phyloP scores from a whole-genome alignment of 2,329 filamentous ascomycete species.

The Penicillium sp. region DNA sequence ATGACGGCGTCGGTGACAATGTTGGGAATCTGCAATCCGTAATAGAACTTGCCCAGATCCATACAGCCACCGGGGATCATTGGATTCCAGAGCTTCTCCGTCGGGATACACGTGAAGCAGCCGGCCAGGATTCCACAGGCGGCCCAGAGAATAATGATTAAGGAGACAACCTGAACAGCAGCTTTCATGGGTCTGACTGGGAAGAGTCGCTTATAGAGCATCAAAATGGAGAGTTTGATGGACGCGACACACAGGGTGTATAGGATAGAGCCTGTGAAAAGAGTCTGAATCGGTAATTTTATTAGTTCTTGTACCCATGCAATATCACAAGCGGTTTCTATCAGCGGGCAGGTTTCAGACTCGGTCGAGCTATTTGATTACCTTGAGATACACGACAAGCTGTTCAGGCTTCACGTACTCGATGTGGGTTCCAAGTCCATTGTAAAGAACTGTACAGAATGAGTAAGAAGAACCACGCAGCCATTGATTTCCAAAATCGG shows the following conservation, averaged over 20 bases:
- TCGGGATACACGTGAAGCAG: conserved; percentile 22
- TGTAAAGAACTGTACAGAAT: conserved; percentile 15
- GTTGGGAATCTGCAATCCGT: conserved; percentile 25
- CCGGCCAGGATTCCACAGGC: conserved; percentile 20
- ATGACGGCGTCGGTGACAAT: conserved; percentile 28
- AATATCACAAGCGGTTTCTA: too few relatives aligned
- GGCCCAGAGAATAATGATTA: conserved; percentile 22
- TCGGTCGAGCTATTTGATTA: background rate
- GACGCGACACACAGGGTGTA: conserved; percentile 22
- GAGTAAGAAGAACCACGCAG: background rate
- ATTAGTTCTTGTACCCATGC: background rate
- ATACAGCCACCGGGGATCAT: conserved; percentile 20
- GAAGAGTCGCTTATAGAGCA: conserved; percentile 25
- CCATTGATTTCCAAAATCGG: background rate
- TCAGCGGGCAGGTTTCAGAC: background rate
- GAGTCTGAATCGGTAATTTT: conserved; percentile 9
- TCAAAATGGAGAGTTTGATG: conserved; percentile 25
- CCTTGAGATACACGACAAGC: conserved; percentile 19
- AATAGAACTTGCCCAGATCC: conserved; percentile 23
- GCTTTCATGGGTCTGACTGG: conserved; percentile 18
- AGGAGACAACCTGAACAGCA: conserved; percentile 15
- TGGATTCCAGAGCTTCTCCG: conserved; percentile 21
- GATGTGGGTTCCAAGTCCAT: conserved; percentile 21
- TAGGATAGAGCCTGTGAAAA: conserved; percentile 20
- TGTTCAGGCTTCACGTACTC: conserved; percentile 13